Conservation (phyloP, 1,284 basidiomycete species). For the Earliella scabrosa region DNA sequence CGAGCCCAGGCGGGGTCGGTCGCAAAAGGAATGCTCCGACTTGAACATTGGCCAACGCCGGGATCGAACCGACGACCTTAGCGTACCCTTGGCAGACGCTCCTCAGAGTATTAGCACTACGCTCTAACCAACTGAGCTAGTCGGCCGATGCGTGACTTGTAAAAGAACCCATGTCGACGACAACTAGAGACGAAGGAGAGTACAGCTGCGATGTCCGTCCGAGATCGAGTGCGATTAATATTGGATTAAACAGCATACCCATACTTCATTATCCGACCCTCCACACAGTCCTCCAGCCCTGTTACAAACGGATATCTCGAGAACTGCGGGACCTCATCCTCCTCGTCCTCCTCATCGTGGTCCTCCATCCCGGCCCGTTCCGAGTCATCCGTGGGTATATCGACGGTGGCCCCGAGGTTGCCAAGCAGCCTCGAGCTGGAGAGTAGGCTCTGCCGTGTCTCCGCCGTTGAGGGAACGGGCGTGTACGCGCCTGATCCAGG, state of each 20-base stretch:
- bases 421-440: neutral
- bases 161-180: too few relatives aligned
- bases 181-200: neutral
- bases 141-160: conserved; percentile 3
- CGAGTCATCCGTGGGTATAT: neutral
- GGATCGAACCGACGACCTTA: conserved; percentile 23
- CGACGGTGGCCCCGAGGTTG: neutral
- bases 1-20: too few relatives aligned
- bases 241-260: too few relatives aligned
- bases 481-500: too few relatives aligned
- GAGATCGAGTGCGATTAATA: neutral
- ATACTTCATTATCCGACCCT: neutral
- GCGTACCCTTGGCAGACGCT: too few relatives aligned
- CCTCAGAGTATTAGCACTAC: conserved; percentile 22
- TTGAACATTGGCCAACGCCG: conserved; percentile 11
- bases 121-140: conserved; percentile 23
- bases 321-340: neutral
- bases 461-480: too few relatives aligned
- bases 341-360: neutral
- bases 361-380: neutral
- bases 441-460: too few relatives aligned
- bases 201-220: neutral
- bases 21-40: too few relatives aligned
- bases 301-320: neutral
- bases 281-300: neutral